Percentiles rank a stretch among this genome's conserved stretches.
Evolutionary conservation across 1,284 basidiomycete genomes (phyloP).

Genomic region (Fistulinella cinereoalba): DNA sequence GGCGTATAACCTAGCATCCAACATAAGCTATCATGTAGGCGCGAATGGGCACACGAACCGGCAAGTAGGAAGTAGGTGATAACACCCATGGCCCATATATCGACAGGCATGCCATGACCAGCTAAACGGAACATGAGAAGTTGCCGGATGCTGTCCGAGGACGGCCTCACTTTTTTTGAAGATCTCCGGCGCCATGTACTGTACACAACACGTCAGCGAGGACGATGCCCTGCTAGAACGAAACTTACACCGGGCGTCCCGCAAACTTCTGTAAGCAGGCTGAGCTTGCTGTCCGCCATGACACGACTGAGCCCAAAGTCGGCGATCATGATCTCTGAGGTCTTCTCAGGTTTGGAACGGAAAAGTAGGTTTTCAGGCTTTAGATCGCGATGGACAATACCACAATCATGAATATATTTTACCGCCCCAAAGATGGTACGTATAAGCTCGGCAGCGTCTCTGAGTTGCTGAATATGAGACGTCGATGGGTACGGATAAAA

Average conservation of each 20-base stretch:
- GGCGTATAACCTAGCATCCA: conserved; percentile 72
- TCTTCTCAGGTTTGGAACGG: conserved; percentile 84
- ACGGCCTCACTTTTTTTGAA: conserved; percentile 80
- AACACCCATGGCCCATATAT: conserved; percentile 97
- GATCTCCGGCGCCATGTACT: conserved; percentile 99
- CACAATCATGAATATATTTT: conserved; percentile 88
- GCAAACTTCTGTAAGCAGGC: conserved; percentile 90
- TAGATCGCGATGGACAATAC: conserved; percentile 96
- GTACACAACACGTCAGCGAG: conserved; percentile 13
- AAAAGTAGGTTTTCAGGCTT: conserved; percentile 98
- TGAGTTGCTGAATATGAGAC: conserved; percentile 30
- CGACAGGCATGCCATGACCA: conserved; percentile 94
- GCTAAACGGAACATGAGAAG: conserved; percentile 40
- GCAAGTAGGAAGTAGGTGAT: conserved; percentile 95
- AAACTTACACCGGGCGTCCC: conserved; percentile 76
- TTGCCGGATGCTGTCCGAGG: neutral
- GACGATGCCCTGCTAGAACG: neutral
- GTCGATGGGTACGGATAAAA: too few relatives aligned
- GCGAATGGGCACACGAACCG: conserved; percentile 29
- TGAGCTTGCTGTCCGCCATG: conserved; percentile 89
- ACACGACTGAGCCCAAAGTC: conserved; percentile 93
- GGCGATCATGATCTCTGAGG: conserved; percentile 91
- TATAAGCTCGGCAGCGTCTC: conserved; percentile 89
- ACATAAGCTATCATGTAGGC: conserved; percentile 1
- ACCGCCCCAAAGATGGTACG: conserved; percentile 87